Conservation (phyloP, 305 asterid species). For the Fraxinus angustifolia region DNA sequence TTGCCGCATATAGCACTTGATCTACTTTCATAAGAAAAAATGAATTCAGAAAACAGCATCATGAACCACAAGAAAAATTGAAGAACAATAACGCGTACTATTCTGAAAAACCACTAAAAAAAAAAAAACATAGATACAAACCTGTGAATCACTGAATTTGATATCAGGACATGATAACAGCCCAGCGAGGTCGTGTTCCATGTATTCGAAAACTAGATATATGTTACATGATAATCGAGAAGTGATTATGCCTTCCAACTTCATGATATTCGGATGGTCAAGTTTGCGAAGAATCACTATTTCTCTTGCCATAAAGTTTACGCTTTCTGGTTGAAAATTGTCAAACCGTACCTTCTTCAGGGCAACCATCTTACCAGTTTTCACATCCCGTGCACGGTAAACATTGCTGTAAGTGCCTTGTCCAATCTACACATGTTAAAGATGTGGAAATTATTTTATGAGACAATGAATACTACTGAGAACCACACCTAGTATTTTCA, state of each 20-base stretch:
- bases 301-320: constrained; percentile 85
- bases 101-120: neutral
- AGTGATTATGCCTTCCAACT: constrained; percentile 78
- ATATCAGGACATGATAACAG: constrained; percentile 64
- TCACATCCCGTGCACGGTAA: constrained; percentile 75
- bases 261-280: constrained; percentile 85
- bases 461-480: neutral
- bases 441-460: neutral
- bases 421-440: constrained; percentile 56
- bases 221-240: constrained; percentile 66
- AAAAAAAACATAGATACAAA: constrained; percentile 11
- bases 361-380: constrained; percentile 67
- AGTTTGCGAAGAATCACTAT: constrained; percentile 71
- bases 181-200: constrained; percentile 94
- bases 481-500: neutral
- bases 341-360: constrained; percentile 88
- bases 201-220: constrained; percentile 83
- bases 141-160: constrained; percentile 85
- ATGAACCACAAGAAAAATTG: neutral
- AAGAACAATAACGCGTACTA: neutral
- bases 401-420: constrained; percentile 95
- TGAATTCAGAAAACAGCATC: neutral
- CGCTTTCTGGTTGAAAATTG: constrained; percentile 84
- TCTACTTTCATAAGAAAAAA: constrained; percentile 38
- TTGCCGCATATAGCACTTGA: constrained; percentile 77